Conservation (phyloP, 441 rosid genomes). For the Raphanus hybrid region DNA sequence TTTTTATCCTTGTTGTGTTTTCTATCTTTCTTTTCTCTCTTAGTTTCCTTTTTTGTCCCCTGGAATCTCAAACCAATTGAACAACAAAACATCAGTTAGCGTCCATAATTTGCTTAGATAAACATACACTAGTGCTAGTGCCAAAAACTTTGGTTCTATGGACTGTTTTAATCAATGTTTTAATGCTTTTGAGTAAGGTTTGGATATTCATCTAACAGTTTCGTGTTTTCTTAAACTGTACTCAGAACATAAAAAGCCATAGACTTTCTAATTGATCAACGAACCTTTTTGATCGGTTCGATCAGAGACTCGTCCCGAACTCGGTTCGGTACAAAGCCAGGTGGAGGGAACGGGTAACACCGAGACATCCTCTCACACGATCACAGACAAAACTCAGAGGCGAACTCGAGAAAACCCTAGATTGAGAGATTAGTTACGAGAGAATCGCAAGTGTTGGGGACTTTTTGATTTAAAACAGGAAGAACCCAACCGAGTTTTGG, state of each 20-base stretch:
- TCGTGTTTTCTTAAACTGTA: too few relatives aligned
- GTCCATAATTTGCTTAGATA: not conserved
- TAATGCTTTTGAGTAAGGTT: too few relatives aligned
- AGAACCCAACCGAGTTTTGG: too few relatives aligned
- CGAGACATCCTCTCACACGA: conserved; percentile 55
- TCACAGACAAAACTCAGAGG: not conserved
- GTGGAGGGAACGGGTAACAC: conserved; percentile 65
- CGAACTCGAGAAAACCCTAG: conserved; percentile 29
- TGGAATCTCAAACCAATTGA: conserved; percentile 42
- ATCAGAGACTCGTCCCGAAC: conserved; percentile 50
- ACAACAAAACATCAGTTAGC: conserved; percentile 12
- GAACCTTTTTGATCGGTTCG: conserved; percentile 57
- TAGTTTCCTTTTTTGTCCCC: conserved; percentile 49
- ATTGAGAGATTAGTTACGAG: conserved; percentile 3
- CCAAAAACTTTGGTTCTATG: too few relatives aligned
- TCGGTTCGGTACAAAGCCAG: conserved; percentile 43
- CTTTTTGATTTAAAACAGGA: too few relatives aligned
- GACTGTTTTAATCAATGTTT: not conserved
- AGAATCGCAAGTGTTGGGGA: too few relatives aligned
- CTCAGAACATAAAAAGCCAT: conserved; percentile 22
- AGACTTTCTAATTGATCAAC: conserved; percentile 37
- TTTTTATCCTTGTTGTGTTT: conserved; percentile 52
- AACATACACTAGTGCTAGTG: too few relatives aligned
- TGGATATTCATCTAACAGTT: too few relatives aligned
- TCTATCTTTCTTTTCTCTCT: conserved; percentile 38